Conservation (phyloP, 2,329 filamentous ascomycete species). For the Waltergamsia citrina region DNA sequence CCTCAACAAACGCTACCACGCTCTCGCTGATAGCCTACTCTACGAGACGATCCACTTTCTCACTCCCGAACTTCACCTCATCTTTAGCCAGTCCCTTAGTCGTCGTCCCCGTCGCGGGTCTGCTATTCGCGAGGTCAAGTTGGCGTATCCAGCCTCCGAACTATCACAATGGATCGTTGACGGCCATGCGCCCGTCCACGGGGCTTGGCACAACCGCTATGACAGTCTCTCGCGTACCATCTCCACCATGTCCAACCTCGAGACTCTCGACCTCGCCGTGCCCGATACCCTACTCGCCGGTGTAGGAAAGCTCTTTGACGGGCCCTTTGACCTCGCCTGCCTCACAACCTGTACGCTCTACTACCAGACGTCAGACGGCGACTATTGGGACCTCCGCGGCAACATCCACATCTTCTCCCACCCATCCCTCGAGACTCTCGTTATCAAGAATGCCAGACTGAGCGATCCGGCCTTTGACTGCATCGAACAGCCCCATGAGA, state of each 20-base stretch:
- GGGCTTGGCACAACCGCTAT: constrained; percentile 19
- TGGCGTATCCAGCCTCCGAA: constrained; percentile 33
- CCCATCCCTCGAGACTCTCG: constrained; percentile 34
- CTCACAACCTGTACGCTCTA: constrained; percentile 35
- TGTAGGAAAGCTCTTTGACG: constrained; percentile 38
- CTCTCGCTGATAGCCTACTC: constrained; percentile 33
- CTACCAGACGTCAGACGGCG: constrained; percentile 31
- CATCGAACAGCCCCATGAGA: constrained; percentile 36
- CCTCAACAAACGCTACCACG: constrained; percentile 30
- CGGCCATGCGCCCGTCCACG: constrained; percentile 24
- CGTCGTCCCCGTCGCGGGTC: constrained; percentile 36
- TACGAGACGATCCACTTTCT: constrained; percentile 37
- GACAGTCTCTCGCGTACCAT: constrained; percentile 36
- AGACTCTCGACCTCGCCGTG: constrained; percentile 34
- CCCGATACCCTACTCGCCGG: constrained; percentile 31
- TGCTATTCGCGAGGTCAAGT: constrained; percentile 31
- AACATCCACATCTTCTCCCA: constrained; percentile 43
- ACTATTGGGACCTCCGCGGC: constrained; percentile 40
- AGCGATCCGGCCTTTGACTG: constrained; percentile 36
- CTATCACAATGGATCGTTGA: constrained; percentile 25
- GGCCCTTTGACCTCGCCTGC: constrained; percentile 38
- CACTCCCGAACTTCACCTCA: constrained; percentile 34
- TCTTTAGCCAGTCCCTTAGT: constrained; percentile 36
- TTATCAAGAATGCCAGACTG: constrained; percentile 32
- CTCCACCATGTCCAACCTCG: constrained; percentile 38